Evolutionary conservation across 1,284 basidiomycete species (phyloP), one percentile per base, ranked within the genome.

Genomic region (Macrocybe sp.): DNA sequence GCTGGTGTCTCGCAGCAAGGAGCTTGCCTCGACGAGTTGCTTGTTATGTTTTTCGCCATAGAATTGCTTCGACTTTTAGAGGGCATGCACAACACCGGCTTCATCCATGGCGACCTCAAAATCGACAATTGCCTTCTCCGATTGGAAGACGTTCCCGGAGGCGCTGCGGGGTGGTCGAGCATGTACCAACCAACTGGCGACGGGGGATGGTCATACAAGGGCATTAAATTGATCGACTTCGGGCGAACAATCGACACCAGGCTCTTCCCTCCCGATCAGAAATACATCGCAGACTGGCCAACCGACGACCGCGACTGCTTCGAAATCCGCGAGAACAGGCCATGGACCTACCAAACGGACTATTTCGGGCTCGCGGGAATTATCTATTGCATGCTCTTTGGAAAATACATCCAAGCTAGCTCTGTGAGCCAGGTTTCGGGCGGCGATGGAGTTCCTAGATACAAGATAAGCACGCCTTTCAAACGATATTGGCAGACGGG

Each of bases 41-140:
- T 99, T 41, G 93, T 93, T 45, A 81, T 97, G 63, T 99, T 99
- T 78, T 99, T 99, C 76, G 76, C 87, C 30, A 79, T 95, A 58
- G 96, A 99, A 65, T 79, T 99, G 12, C 69, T 98, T 44, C 85
- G 86, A 14, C 70, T 90, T 8, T 68, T 98, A 42, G 92, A 97
- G 61, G 83, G 76, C 16, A 77, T 98, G 64, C 97, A 99, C 64
- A 52, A 64, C 7, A 73, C 76, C 0, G 88, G 89, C 11, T 88
- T 98, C 69, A 89, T 99, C 56, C 97, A 99, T 60, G 96, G 97
- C 37, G 97, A 99, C 69, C 77, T 99, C 58, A 99, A 99, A 76
- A 97, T 98, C 63, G 97, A 99, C 72, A 99, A 99, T 68, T 97
- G 95, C 64, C 78, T 99, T 9, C 73, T 99, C 6, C 83, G 97